Evolutionary conservation across 148 eudicot genomes (phyloP).

Genomic region (Silene uniflora): DNA sequence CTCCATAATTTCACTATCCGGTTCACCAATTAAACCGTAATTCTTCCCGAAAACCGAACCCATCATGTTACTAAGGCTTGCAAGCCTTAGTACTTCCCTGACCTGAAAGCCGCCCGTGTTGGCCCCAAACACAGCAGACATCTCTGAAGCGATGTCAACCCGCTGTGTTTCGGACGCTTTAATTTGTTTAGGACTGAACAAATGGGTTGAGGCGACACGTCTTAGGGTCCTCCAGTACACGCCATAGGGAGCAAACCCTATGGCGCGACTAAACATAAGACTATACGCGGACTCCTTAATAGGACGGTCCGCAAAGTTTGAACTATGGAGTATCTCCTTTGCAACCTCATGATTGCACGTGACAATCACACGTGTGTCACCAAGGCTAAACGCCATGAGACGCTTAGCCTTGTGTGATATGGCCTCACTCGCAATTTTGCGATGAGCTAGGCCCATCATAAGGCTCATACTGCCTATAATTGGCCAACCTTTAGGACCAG

Average conservation of each 20-base stretch:
- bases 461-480: slow-evolving; percentile 55
- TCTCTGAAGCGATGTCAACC: slow-evolving; percentile 28
- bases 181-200: slow-evolving; percentile 49
- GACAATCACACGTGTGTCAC: slow-evolving; percentile 55
- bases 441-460: slow-evolving; percentile 57
- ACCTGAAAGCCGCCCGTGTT: slow-evolving; percentile 25
- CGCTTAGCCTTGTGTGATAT: slow-evolving; percentile 28
- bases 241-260: slow-evolving; percentile 74
- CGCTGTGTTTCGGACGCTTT: slow-evolving; percentile 33
- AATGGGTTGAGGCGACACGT: slow-evolving; percentile 49
- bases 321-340: slow-evolving; percentile 40
- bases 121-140: slow-evolving; percentile 22
- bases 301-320: slow-evolving; percentile 61
- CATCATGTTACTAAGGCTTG: slow-evolving; percentile 67
- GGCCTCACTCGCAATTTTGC: slow-evolving; percentile 41
- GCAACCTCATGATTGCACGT: slow-evolving; percentile 64
- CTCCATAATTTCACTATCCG: slow-evolving; percentile 34
- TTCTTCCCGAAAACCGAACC: slow-evolving; percentile 55
- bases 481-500: slow-evolving; percentile 62
- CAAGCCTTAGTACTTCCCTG: slow-evolving; percentile 41
- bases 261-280: slow-evolving; percentile 65
- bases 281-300: slow-evolving; percentile 58
- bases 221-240: slow-evolving; percentile 59
- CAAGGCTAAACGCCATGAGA: slow-evolving; percentile 65
- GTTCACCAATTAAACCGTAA: slow-evolving; percentile 18